Base-by-base conservation (phyloP, 345 rosid genomes). In the Nasturtium officinale region DNA sequence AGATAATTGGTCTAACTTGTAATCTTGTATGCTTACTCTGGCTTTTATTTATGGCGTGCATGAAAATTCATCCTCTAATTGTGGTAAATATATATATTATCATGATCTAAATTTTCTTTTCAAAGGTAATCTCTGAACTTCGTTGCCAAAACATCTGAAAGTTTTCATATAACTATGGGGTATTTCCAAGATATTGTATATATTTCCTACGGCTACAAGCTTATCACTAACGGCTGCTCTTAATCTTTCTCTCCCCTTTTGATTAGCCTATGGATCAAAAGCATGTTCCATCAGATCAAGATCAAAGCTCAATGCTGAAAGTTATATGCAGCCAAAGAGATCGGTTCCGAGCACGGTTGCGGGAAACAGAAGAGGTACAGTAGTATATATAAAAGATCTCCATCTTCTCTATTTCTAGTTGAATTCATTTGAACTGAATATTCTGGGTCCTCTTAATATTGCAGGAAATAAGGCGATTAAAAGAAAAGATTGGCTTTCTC, bases 241-340 rank as follows among this genome's bases (percentile, higher is more conserved):
- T 12, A 9, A 35, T 60, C 32, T 9, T 40, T 48, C 65, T 43
- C 72, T 32, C 72, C 55, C 67, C 61, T 61, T 57, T 74, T 62
- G 11, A 76, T 71, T 82, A 90, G 98, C 82, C 83, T 59, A 43
- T 81, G 74, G 96, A 85, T 40, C 89, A 87, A 52, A 90, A 85
- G 61, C 96, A 89, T 57, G 81, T 82, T 70, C 82, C 89, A 58
- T 78, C 90, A 15, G 96, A 95, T 76, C 97, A 88, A 80, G 99
- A 92, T 73, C 98, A 92, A 77, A 89, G 84, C 80, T 96, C 98
- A 70, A 92, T 96, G 98, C 97, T 95, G 25, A 92, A 95, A 84
- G 98, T 95, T 76, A 95, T 92, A 69, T 90, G 95, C 85, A 91
- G 87, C 75, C 96, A 95, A 76, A 88, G 97, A 65, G 98, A 95